These are phyloP conservation scores for Dothiorella sarmentorum DNA, from an alignment of 2,329 filamentous ascomycete species.

Conservation along the genomic window DNA sequence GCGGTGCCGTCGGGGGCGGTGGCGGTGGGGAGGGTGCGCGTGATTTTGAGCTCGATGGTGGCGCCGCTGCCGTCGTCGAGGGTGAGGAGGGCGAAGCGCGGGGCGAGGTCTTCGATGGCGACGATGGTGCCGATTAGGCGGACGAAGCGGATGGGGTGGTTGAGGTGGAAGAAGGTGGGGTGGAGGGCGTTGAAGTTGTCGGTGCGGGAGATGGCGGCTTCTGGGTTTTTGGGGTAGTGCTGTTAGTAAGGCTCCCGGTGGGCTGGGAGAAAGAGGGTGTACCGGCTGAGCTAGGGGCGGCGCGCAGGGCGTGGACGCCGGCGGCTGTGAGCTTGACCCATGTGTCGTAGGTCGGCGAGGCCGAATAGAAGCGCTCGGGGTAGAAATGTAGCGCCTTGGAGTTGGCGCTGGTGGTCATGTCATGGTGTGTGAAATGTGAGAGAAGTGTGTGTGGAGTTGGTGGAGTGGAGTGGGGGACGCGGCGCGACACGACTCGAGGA, in stretches of 20 bases:
- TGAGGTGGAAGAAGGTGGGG: conserved; percentile 52
- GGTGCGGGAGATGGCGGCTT: background rate
- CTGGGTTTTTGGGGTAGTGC: background rate
- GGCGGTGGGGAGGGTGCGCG: too few species aligned
- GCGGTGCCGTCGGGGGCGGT: conserved; percentile 23
- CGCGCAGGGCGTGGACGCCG: conserved; percentile 53
- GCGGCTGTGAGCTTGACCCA: conserved; percentile 60
- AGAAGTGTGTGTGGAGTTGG: background rate
- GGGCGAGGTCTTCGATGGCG: conserved; percentile 41
- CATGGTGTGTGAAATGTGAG: conserved; percentile 26
- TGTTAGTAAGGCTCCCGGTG: background rate
- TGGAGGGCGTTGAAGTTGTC: background rate
- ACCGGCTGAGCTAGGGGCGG: conserved; percentile 52
- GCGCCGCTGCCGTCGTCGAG: conserved; percentile 61
- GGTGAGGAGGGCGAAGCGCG: conserved; percentile 47
- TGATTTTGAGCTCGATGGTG: conserved; percentile 55
- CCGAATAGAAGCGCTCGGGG: conserved; percentile 57
- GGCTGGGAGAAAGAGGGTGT: background rate
- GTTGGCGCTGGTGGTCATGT: conserved; percentile 32
- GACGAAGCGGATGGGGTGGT: conserved; percentile 50
- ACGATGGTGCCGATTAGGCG: conserved; percentile 45
- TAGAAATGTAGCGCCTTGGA: conserved; percentile 41
- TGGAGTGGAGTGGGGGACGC: background rate
- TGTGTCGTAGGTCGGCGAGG: conserved; percentile 58
- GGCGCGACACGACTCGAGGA: background rate